phyloP scores from a whole-genome alignment of 2,329 filamentous ascomycete genomes.

The Botryosphaeria dothidea region DNA sequence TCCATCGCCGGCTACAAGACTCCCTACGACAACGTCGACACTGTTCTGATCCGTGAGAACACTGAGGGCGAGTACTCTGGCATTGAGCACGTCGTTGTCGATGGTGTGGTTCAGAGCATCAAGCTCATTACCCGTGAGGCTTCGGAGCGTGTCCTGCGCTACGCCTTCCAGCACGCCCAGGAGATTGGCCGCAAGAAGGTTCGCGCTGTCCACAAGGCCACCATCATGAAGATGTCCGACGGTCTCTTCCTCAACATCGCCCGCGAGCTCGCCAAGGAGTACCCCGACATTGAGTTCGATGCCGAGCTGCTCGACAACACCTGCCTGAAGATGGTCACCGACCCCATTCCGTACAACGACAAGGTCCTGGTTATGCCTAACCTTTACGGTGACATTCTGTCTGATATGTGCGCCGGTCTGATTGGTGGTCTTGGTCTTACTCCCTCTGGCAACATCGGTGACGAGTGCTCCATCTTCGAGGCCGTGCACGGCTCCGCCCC shows the following conservation, averaged over 20 bases:
- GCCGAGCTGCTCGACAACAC: constrained; percentile 98
- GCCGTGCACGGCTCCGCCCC: constrained; percentile 97
- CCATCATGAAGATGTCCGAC: constrained; percentile 99
- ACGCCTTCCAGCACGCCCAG: constrained; percentile 97
- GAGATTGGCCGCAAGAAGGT: constrained; percentile 95
- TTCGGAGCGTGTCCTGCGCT: constrained; percentile 91
- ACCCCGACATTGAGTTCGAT: constrained; percentile 93
- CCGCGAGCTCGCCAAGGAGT: constrained; percentile 87
- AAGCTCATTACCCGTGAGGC: constrained; percentile 98
- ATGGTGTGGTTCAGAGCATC: constrained; percentile 98
- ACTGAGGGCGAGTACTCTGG: constrained; percentile 99
- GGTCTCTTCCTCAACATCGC: constrained; percentile 94
- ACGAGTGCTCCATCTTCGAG: constrained; percentile 99
- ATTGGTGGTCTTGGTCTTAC: constrained; percentile 97
- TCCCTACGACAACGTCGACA: constrained; percentile 95
- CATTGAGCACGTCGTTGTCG: constrained; percentile 97
- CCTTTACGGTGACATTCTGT: constrained; percentile 98
- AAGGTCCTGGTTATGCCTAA: constrained; percentile 98
- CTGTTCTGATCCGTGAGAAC: constrained; percentile 98
- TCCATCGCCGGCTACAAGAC: constrained; percentile 98
- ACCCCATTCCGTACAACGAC: constrained; percentile 96
- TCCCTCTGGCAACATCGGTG: constrained; percentile 96
- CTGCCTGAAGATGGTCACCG: constrained; percentile 97
- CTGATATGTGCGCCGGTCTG: constrained; percentile 98
- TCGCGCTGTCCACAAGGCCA: constrained; percentile 98